Base-by-base conservation (phyloP, 2,329 filamentous ascomycete genomes). In the Aschersonia sp. region DNA sequence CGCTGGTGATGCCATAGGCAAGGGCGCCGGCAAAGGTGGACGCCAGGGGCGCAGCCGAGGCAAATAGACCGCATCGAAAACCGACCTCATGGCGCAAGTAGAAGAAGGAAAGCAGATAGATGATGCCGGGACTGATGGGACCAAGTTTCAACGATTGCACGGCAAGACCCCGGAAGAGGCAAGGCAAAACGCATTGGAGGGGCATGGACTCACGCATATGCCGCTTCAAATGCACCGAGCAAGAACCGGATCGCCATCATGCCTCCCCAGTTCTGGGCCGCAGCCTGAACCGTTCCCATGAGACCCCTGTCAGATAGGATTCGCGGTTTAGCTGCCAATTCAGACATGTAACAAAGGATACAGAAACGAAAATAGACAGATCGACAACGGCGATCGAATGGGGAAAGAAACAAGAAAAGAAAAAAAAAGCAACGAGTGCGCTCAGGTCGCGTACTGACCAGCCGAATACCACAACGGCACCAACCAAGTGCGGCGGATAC, bases 11-110 rank as follows among this genome's bases (percentile, higher is more conserved):
- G 5, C 58, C 62, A 45, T 62, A 65, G 1, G 61, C 62, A 20
- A 65, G 52, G 4, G 62, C 56, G 5, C 56, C 56, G 4, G 61
- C 61, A 48, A 64, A 64, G 28, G 58, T 61, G 31, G 58, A 61
- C 6, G 62, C 62, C 4, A 65, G 51, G 1, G 62, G 59, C 12
- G 60, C 56, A 40, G 56, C 58, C 0, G 54, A 56, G 5, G 61
- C 51, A 4, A 64, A 52, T 1, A 63, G 28, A 4, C 56, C 54
- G 28, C 57, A 53, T 32, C 61, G 56, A 5, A 60, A 48, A 1
- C 61, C 62, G 0, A 64, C 44, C 47, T 65, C 62, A 5, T 53
- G 54, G 5, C 61, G 54, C 40, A 58, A 56, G 46, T 65, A 65
- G 49, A 64, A 63, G 40, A 63, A 51, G 1, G 61, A 62, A 5